Evolutionary conservation across 805 yeast species (phyloP), one percentile per base, ranked within the genome.

Genomic region (Torulaspora gathmanii): DNA sequence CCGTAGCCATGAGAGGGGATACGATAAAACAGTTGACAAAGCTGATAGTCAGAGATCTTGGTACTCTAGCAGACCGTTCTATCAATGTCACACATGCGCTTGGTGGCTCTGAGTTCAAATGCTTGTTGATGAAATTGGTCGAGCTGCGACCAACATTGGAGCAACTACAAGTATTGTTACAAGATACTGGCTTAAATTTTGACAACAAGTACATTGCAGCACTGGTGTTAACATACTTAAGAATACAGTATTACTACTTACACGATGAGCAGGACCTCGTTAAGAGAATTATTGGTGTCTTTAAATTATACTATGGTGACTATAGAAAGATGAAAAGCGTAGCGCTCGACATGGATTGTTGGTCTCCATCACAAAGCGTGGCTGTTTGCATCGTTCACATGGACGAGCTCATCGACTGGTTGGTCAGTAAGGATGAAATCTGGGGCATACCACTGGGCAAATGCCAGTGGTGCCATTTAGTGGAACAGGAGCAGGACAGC

Each of bases 401-500:
- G 67, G 98, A 91, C 63, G 91, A 82, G 58, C 76, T 82, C 57
- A 75, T 80, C 0, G 96, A 91, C 55, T 65, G 67, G 33, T 60
- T 91, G 37, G 61, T 83, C 20, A 68, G 58, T 1, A 70, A 74
- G 28, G 78, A 76, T 30, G 72, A 87, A 47, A 82, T 84, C 16
- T 76, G 85, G 53, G 96, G 86, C 38, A 67, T 89, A 42, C 78
- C 86, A 2, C 59, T 91, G 38, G 95, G 96, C 51, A 87, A 52
- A 50, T 88, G 59, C 60, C 71, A 49, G 33, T 63, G 67, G 68
- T 52, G 57, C 45, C 44, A 52, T 37, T 49, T 53, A 12, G 42
- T 54, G 50, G 61, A 45, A 29, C 60, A 49, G 19, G 59, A 50
- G 16, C 27, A 40, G 37, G 46, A 39, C n/a, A 45, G 49, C 33